Evolutionary conservation across 306 rosid genomes (phyloP).

Genomic region (Rubus idaeus): DNA sequence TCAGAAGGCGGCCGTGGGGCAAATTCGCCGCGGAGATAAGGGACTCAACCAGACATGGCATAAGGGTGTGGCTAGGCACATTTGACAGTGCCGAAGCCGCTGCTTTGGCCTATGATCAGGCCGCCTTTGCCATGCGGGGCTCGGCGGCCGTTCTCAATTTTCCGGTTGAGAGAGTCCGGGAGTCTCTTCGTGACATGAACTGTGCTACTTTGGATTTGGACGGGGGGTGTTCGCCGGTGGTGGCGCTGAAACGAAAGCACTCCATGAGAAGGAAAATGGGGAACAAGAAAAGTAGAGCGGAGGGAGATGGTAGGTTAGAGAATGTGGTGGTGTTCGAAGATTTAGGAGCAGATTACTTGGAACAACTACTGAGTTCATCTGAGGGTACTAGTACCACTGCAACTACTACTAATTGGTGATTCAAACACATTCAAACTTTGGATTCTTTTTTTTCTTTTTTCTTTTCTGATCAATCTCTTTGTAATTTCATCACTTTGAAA

Average conservation of each 20-base stretch:
- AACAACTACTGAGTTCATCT: conserved; percentile 64
- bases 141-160: conserved; percentile 78
- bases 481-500: neutral
- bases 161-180: conserved; percentile 66
- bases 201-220: conserved; percentile 24
- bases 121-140: conserved; percentile 88
- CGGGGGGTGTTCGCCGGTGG: conserved; percentile 79
- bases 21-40: conserved; percentile 94
- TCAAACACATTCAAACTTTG: neutral
- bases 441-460: neutral
- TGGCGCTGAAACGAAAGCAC: conserved; percentile 86
- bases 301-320: conserved; percentile 44
- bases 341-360: conserved; percentile 88
- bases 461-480: neutral
- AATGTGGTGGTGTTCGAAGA: conserved; percentile 86
- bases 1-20: conserved; percentile 89
- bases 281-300: conserved; percentile 42
- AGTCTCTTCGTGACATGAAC: conserved; percentile 71
- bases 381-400: conserved; percentile 22
- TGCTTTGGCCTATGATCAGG: conserved; percentile 92
- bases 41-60: conserved; percentile 79
- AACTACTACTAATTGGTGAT: neutral
- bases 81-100: conserved; percentile 94
- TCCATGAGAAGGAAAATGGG: conserved; percentile 65
- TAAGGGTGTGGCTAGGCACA: conserved; percentile 93